Evolutionary conservation across 1,284 basidiomycete species (phyloP), one percentile per base, ranked within the genome.

Genomic region (Xerocomus subilludens): DNA sequence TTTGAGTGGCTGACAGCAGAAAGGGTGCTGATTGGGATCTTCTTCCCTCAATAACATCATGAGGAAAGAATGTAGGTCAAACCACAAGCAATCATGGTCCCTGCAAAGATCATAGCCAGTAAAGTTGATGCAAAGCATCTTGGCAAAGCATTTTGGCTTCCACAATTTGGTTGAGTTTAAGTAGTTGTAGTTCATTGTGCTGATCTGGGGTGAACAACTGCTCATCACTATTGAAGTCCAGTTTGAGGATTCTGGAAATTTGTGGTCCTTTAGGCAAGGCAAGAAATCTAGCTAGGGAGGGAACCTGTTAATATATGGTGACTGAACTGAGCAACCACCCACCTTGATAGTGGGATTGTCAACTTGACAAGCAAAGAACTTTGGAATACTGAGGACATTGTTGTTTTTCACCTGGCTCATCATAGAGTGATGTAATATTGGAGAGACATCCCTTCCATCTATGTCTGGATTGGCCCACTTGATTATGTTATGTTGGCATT

Each of bases 71-170:
- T 82, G 80, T 4, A 79, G 79, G 8, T 76, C 64, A 1, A 84
- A 82, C 64, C 85, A 86, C 55, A 89, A 74, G 2, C 77, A 80
- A 71, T 89, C 87, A 58, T 85, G 83, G 5, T 76, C 79, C 4
- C 82, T 80, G 1, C 80, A 80, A 25, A 87, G 64, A 20, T 72
- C 51, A 6, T 72, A 72, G 21, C 21, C 64, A 1, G 53, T 70
- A 35, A 62, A 69, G 58, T 62, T 62, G 30, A 69, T 42, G 2
- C 33, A 33, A 21, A 69, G n/a, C n/a, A n/a, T n/a, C n/a, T n/a
- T n/a, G n/a, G n/a, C 4, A 4, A 68, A 21, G n/a, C n/a, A n/a
- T n/a, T 60, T 68, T 69, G 3, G 35, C 51, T 30, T 23, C 47
- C 6, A 62, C 6, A 62, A 69, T 13, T 6, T 5, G 25, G 27